Conservation (phyloP, 805 yeast genomes). For the Yamadazyma scolyti region DNA sequence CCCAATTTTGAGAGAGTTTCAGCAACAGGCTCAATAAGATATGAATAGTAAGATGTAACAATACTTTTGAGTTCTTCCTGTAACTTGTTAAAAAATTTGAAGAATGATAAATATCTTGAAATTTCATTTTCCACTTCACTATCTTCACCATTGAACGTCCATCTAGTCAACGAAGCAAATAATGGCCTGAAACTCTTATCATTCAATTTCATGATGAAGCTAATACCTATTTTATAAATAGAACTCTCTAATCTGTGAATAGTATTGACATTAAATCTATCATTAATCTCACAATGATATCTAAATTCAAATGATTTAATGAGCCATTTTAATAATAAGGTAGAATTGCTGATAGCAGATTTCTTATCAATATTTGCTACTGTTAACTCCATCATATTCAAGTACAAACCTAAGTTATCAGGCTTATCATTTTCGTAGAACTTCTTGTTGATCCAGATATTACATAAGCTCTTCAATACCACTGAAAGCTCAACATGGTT, state of each 20-base stretch:
- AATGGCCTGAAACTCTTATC: conserved; percentile 92
- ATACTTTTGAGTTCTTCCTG: conserved; percentile 83
- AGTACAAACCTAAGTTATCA: conserved; percentile 57
- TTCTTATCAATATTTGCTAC: conserved; percentile 71
- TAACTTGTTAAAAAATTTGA: conserved; percentile 79
- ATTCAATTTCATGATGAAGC: conserved; percentile 83
- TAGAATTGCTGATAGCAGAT: conserved; percentile 67
- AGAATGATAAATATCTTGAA: conserved; percentile 68
- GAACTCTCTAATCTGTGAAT: conserved; percentile 77
- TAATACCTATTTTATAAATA: conserved; percentile 68
- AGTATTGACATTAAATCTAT: conserved; percentile 62
- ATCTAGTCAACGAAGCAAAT: conserved; percentile 79
- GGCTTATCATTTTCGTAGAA: conserved; percentile 32
- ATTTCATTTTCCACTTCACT: conserved; percentile 36
- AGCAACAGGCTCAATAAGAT: conserved; percentile 72
- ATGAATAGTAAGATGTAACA: conserved; percentile 83
- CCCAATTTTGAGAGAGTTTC: conserved; percentile 50
- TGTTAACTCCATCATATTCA: conserved; percentile 62
- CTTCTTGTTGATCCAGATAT: conserved; percentile 52
- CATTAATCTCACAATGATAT: conserved; percentile 26
- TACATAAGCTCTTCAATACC: conserved; percentile 57
- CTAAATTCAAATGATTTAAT: conserved; percentile 71
- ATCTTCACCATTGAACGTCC: conserved; percentile 90
- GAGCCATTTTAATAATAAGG: conserved; percentile 64
- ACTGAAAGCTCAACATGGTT: conserved; percentile 65